phyloP scores from a whole-genome alignment of 768 basidiomycete genomes.

The Tremella mesenterica region DNA sequence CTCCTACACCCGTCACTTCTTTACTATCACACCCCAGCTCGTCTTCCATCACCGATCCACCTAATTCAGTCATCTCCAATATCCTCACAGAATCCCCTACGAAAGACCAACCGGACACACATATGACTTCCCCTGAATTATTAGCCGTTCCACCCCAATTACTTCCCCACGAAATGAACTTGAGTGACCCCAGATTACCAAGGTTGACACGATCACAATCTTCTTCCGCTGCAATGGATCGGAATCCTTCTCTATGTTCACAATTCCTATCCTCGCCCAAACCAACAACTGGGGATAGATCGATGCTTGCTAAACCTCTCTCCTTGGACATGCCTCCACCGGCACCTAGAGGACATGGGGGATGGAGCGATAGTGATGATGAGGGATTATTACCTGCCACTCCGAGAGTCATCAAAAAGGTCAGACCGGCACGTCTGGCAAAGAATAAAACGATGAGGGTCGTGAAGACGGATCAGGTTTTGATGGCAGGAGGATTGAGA shows the following conservation, averaged over 20 bases:
- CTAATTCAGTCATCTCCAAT: background rate
- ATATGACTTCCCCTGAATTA: background rate
- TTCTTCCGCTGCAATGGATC: constrained; percentile 1
- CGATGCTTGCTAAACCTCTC: constrained; percentile 2
- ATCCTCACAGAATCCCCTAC: background rate
- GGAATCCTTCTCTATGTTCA: background rate
- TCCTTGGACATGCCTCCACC: background rate
- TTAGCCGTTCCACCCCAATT: background rate
- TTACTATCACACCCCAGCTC: constrained; percentile 1
- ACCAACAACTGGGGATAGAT: constrained; percentile 1
- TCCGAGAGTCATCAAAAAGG: constrained; percentile 1
- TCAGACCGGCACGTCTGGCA: background rate
- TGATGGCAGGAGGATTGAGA: constrained; percentile 11
- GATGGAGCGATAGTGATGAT: constrained; percentile 9
- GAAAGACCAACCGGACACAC: background rate
- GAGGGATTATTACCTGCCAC: background rate
- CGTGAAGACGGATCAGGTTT: background rate
- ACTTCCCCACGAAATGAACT: no score
- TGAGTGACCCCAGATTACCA: background rate
- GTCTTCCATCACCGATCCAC: background rate
- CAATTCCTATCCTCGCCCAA: background rate
- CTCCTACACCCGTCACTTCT: background rate
- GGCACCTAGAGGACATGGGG: background rate
- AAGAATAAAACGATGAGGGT: background rate
- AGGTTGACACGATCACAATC: constrained; percentile 25